Base-by-base conservation (phyloP, 441 rosid genomes). In the Mallotus repandus region DNA sequence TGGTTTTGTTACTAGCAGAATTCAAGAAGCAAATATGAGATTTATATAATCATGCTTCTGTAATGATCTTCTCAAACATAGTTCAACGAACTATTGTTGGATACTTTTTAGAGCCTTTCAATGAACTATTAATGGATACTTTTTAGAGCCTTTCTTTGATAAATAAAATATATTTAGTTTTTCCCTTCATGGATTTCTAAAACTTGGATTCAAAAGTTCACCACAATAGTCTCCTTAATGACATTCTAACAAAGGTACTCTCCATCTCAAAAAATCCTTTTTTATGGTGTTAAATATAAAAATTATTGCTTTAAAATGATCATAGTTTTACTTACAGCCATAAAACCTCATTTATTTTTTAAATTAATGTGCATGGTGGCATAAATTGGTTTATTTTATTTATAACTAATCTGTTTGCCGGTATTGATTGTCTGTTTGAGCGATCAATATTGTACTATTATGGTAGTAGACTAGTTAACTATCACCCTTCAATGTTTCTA, bases 131-230 rank as follows among this genome's bases (percentile, higher is more conserved):
- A n/a, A n/a, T n/a, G n/a, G n/a, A n/a, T n/a, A n/a, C n/a, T n/a
- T n/a, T 38, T 54, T 16, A n/a, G 50, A 59, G 4, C 64, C 38
- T 68, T n/a, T 62, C 11, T 65, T 11, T 64, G 10, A 63, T 18
- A 58, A 35, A 14, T 60, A 18, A 2, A 41, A 71, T 77, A 49
- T 41, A 13, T 70, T 35, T 79, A 49, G 14, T 65, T 74, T 71
- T 60, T 59, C 58, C 2, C 9, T 53, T 14, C 74, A 76, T 59
- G 55, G 55, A 29, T 55, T 43, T 14, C 65, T 85, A 93, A 97
- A 89, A 83, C 82, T 82, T 93, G 87, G 98, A 93, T 86, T 93
- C 97, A 45, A 93, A 93, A 89, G 88, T 93, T 76, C 97, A 90
- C 78, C 97, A 90, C 88, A 93, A 93, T 84, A 93, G 91, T 81